These are phyloP conservation scores for Leucoagaricus sp. DNA, from an alignment of 1,284 basidiomycete genomes.

Conservation along the genomic window DNA sequence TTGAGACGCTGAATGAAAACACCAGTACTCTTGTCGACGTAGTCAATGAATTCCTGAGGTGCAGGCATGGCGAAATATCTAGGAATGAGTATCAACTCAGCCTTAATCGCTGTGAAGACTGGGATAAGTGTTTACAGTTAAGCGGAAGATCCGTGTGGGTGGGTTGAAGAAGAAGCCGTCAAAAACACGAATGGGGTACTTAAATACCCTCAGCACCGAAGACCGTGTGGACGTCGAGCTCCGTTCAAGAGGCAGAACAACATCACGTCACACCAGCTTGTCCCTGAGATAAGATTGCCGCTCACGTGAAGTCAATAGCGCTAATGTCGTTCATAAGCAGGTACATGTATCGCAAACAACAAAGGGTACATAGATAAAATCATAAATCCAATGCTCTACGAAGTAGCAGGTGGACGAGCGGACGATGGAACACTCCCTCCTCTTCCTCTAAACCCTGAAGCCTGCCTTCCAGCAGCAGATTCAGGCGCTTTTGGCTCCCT, in stretches of 20 bases:
- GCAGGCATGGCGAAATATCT: conserved; percentile 38
- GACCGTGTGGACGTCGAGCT: conserved; percentile 6
- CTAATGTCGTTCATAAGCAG: neutral
- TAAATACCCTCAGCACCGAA: neutral
- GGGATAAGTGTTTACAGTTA: neutral
- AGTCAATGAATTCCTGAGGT: conserved; percentile 44
- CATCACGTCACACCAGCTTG: neutral
- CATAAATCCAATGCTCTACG: conserved; percentile 3
- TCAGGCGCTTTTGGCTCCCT: conserved; percentile 13
- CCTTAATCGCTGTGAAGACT: neutral
- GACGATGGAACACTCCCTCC: neutral
- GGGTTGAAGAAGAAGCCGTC: neutral
- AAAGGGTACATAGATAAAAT: neutral
- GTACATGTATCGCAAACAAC: neutral
- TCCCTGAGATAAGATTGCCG: conserved; percentile 3
- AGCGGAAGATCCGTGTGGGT: neutral
- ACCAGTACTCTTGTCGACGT: conserved; percentile 71
- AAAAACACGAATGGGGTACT: conserved; percentile 2
- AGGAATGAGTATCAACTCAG: neutral
- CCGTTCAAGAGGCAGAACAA: neutral
- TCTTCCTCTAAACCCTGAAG: conserved; percentile 9
- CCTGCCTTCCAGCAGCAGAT: neutral
- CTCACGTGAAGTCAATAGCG: conserved; percentile 8
- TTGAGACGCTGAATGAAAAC: conserved; percentile 78
- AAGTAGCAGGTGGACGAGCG: neutral